Percentiles rank a stretch among this genome's conserved stretches.
Evolutionary conservation across 2,329 filamentous ascomycete species (phyloP).

Genomic region (Dissoconium aciculare): DNA sequence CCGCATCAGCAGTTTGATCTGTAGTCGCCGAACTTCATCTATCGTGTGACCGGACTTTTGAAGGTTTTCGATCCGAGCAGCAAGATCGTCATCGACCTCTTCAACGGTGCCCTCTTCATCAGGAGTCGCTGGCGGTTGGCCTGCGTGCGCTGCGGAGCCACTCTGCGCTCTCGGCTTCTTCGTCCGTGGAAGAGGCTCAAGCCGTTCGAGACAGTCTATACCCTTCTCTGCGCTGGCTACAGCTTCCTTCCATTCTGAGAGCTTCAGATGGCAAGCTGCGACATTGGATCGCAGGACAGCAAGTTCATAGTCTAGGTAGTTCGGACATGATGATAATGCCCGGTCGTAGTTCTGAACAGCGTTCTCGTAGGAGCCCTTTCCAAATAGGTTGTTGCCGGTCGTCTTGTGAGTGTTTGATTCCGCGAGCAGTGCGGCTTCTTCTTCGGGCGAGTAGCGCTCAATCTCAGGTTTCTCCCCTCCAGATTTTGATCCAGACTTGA

Average conservation of each 20-base stretch:
- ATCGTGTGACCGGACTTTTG: constrained; percentile 28
- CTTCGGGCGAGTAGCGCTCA: constrained; percentile 27
- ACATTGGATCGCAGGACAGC: constrained; percentile 82
- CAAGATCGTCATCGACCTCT: constrained; percentile 35
- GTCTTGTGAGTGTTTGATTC: constrained; percentile 61
- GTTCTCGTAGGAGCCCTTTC: constrained; percentile 52
- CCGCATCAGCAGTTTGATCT: constrained; percentile 68
- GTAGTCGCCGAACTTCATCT: constrained; percentile 59
- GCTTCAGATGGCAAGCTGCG: constrained; percentile 72
- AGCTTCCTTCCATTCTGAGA: constrained; percentile 73
- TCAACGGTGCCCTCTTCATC: constrained; percentile 29
- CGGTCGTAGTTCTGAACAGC: constrained; percentile 73
- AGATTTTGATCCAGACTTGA: background rate
- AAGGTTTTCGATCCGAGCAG: constrained; percentile 29
- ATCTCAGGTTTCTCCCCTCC: too few relatives aligned
- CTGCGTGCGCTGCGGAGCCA: constrained; percentile 10
- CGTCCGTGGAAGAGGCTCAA: constrained; percentile 33
- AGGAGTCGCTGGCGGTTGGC: constrained; percentile 16
- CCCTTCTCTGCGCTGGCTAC: constrained; percentile 58
- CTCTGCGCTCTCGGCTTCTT: constrained; percentile 10
- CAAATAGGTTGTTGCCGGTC: constrained; percentile 68
- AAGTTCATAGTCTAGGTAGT: constrained; percentile 74
- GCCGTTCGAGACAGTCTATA: constrained; percentile 53
- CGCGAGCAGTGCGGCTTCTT: constrained; percentile 44
- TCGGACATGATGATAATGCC: constrained; percentile 63